These are phyloP conservation scores for Ceratobasidium sp. DNA, from an alignment of 1,284 basidiomycete species.

Conservation along the genomic window DNA sequence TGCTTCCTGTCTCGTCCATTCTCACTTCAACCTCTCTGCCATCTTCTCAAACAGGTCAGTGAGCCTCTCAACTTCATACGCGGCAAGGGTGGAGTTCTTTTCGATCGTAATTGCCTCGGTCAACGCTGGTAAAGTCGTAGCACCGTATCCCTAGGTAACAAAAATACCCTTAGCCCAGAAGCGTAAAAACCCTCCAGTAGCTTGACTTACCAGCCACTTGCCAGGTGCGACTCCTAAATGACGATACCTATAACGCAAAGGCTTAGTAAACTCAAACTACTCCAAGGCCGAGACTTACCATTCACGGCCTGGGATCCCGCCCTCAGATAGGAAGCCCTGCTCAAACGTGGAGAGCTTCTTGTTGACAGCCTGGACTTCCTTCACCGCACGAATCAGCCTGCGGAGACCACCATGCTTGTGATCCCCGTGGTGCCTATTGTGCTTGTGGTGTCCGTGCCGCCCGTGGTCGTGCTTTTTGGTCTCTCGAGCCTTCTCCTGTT, in stretches of 20 bases:
- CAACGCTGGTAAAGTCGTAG: slow-evolving; percentile 85
- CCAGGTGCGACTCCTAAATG: slow-evolving; percentile 34
- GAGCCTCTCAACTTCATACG: slow-evolving; percentile 74
- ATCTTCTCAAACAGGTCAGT: slow-evolving; percentile 66
- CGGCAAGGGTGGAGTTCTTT: slow-evolving; percentile 68
- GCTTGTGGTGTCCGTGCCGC: slow-evolving; percentile 42
- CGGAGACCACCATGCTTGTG: neutral
- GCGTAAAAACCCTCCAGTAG: slow-evolving; percentile 58
- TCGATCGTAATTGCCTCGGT: slow-evolving; percentile 83
- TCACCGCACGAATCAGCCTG: slow-evolving; percentile 57
- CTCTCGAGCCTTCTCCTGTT: slow-evolving; percentile 45
- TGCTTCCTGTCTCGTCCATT: neutral
- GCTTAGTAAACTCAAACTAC: slow-evolving; percentile 55
- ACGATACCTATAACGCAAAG: slow-evolving; percentile 12
- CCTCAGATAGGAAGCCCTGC: slow-evolving; percentile 82
- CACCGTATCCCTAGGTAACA: slow-evolving; percentile 74
- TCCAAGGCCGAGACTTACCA: slow-evolving; percentile 54
- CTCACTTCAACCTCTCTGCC: slow-evolving; percentile 57
- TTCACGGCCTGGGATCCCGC: slow-evolving; percentile 75
- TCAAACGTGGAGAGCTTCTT: slow-evolving; percentile 81
- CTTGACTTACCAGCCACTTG: slow-evolving; percentile 15
- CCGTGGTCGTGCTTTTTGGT: slow-evolving; percentile 43
- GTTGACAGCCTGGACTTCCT: slow-evolving; percentile 48
- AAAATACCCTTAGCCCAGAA: slow-evolving; percentile 14
- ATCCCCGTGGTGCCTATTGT: slow-evolving; percentile 26